Conservation (phyloP, 371 early-diverging fungal species). For the Zychaea mexicana region DNA sequence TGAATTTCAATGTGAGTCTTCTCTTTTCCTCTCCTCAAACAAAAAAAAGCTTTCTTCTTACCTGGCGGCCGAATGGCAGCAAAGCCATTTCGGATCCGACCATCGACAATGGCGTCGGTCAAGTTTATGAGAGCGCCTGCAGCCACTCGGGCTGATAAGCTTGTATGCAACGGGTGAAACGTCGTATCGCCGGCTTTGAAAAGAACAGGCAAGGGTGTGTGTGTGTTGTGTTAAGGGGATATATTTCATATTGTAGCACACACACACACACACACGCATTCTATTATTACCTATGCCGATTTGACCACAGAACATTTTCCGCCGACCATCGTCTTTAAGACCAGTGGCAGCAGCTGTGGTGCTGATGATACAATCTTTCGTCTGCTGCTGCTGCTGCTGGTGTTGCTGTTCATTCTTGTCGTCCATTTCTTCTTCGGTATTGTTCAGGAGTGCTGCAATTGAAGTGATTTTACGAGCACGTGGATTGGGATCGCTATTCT, state of each 20-base stretch:
- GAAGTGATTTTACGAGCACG: constrained; percentile 36
- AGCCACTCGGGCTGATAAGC: constrained; percentile 54
- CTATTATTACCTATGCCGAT: constrained; percentile 41
- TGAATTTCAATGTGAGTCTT: not conserved
- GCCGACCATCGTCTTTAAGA: constrained; percentile 31
- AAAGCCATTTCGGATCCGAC: constrained; percentile 61
- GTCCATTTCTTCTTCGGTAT: constrained; percentile 3
- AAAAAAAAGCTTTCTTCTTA: constrained; percentile 14
- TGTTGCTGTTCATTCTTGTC: constrained; percentile 3
- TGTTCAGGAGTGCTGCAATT: constrained; percentile 41
- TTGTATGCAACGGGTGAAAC: constrained; percentile 53
- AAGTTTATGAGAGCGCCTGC: constrained; percentile 58
- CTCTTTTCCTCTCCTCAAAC: constrained; percentile 1
- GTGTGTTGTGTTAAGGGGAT: too few relatives aligned
- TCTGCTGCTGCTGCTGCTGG: constrained; percentile 31
- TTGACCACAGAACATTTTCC: constrained; percentile 58
- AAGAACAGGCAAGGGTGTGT: too few relatives aligned
- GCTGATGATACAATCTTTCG: constrained; percentile 30
- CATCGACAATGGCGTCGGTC: constrained; percentile 53
- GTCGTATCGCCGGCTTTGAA: constrained; percentile 59
- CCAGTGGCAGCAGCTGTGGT: too few relatives aligned
- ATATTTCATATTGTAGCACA: too few relatives aligned
- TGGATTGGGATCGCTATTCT: constrained; percentile 10
- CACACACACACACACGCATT: not conserved
- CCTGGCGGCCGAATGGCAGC: constrained; percentile 68